Evolutionary conservation across 2,329 filamentous ascomycete genomes (phyloP), one percentile per base, ranked within the genome.

Genomic region (Trichoderma gracile): DNA sequence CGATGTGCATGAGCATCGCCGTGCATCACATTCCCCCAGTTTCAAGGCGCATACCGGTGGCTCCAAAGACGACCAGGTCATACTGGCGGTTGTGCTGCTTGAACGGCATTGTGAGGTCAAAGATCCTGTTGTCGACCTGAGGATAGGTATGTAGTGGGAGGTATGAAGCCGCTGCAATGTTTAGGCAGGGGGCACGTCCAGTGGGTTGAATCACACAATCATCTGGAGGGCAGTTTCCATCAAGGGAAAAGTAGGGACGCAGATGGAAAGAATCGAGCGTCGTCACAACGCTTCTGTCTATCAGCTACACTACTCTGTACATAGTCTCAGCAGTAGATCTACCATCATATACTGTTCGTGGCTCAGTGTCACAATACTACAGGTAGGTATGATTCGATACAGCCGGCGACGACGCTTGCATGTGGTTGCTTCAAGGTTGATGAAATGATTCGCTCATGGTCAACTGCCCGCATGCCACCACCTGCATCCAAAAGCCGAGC

Each of bases 31-130:
- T 4, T 14, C 42, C 17, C 15, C 15, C 50, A 27, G 9, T 14
- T 38, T 30, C 4, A 17, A 2, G 23, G 38, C 19, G 67, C 75
- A 71, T 75, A 85, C 84, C 84, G 43, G 83, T 84, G 19, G 84
- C 85, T 53, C 85, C 85, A 66, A 85, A 81, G 33, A 87, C 76
- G 45, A 87, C 79, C 17, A 87, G 33, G 72, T 87, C 84, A 71
- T 86, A 87, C 67, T 81, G 79, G 46, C 84, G 82, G 53, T 71
- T 73, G 67, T 86, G 84, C 17, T 82, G 74, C 67, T 80, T 82
- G 67, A 78, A 74, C 12, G 81, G 62, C 82, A 85, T 84, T 52
- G 46, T 67, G 56, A 59, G 17, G 23, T 15, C 3, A 7, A n/a
- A 10, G 33, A 7, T 43, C 10, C 3, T 23, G 23, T 3, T 30